Evolutionary conservation across 192 early-diverging fungal species (phyloP), one percentile per base, ranked within the genome.

Genomic region (Phycomyces nitens): DNA sequence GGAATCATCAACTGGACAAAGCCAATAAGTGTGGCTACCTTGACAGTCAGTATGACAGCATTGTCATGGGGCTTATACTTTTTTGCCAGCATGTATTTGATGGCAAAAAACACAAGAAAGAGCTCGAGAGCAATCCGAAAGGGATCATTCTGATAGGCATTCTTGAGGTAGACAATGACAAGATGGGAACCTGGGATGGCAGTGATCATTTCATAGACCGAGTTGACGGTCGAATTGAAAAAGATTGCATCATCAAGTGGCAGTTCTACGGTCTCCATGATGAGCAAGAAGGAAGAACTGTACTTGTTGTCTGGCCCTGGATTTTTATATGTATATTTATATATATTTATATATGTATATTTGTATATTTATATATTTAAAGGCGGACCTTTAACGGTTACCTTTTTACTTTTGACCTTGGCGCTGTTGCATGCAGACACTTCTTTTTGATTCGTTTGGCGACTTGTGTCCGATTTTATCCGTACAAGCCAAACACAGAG

Each of bases 111-210:
- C 52, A 95, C 85, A 56, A 98, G 74, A 34, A 87, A 82, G 11
- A 89, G 70, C 60, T 98, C 96, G 15, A 98, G 81, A 20, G 91
- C 77, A 15, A 89, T 86, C 61, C 96, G 86, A 72, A 91, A 88
- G 0, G 93, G 94, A 78, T 96, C 96, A 73, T 98, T 84, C 77
- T 95, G 93, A 84, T 98, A 90, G 39, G 91, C 93, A 70, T 84
- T 90, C 69, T 89, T 87, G 63, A 95, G 81, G 74, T 98, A 96
- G 66, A 82, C 80, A 70, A 87, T 77, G 3, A 86, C 82, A 60
- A 94, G 84, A n/a, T 75, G 78, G 41, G 88, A 89, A 5, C 92
- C 92, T 10, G 92, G 92, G 56, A 90, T 79, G 14, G 78, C 57
- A 40, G 73, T 54, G 0, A 82, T 51, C 10, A 66, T 53, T 15